Evolutionary conservation across 495 filamentous ascomycete species (phyloP).

Genomic region (Penicillium riverlandense): DNA sequence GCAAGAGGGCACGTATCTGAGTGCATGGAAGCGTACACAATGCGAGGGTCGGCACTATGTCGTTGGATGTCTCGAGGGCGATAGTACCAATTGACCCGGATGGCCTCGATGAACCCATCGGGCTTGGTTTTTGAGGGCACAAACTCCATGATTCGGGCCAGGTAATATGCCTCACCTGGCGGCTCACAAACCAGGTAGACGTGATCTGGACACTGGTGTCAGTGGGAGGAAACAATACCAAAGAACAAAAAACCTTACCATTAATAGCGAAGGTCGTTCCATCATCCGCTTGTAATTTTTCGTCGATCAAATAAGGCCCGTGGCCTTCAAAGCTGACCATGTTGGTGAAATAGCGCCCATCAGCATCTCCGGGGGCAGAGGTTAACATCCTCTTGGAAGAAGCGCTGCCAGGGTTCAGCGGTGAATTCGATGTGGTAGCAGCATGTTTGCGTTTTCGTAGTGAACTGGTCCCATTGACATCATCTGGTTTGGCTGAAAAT

Average conservation of each 20-base stretch:
- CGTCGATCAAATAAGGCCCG: conserved; percentile 62
- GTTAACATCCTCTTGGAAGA: conserved; percentile 39
- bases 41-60: conserved; percentile 78
- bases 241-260: conserved; percentile 42
- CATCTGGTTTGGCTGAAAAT: conserved; percentile 47
- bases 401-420: conserved; percentile 23
- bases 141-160: conserved; percentile 97
- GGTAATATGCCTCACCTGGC: conserved; percentile 95
- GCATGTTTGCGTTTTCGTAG: conserved; percentile 78
- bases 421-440: conserved; percentile 38
- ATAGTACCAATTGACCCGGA: conserved; percentile 98
- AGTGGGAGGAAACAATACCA: conserved; percentile 31
- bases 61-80: conserved; percentile 91
- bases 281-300: conserved; percentile 81
- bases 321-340: conserved; percentile 80
- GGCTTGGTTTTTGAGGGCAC: conserved; percentile 70
- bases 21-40: conserved; percentile 95
- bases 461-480: conserved; percentile 25
- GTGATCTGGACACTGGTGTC: conserved; percentile 58
- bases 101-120: conserved; percentile 67
- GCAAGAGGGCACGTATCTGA: conserved; percentile 92
- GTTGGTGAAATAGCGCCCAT: conserved; percentile 50
- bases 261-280: conserved; percentile 77
- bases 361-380: conserved; percentile 33
- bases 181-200: conserved; percentile 97